phyloP scores from a whole-genome alignment of 2,329 filamentous ascomycete species.

The Colletotrichum sp. region DNA sequence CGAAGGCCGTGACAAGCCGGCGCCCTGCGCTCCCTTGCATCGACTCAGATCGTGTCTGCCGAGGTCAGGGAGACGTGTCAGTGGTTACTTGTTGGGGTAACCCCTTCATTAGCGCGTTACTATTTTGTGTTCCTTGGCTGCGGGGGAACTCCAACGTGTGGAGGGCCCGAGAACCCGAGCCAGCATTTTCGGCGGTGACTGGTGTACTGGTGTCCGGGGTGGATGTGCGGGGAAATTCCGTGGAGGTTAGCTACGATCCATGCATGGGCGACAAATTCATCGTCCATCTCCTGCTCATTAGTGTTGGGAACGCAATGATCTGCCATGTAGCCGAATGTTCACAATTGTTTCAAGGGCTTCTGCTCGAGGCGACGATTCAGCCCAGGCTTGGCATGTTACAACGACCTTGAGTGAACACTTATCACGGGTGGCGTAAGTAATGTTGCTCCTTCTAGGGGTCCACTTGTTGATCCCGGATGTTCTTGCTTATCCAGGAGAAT shows the following conservation, averaged over 20 bases:
- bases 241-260: neutral
- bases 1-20: constrained; percentile 10
- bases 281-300: neutral
- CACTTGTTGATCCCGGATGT: neutral
- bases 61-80: neutral
- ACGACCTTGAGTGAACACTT: neutral
- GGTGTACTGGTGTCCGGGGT: neutral
- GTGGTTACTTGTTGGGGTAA: constrained; percentile 11
- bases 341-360: rapidly evolving
- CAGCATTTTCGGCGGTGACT: neutral
- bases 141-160: neutral
- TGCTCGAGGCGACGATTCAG: rapidly evolving
- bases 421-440: neutral
- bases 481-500: neutral
- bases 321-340: neutral
- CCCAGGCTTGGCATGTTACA: neutral
- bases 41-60: neutral
- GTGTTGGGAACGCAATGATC: neutral
- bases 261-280: neutral
- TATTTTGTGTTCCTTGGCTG: neutral
- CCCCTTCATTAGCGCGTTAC: neutral
- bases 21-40: neutral
- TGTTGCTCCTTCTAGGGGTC: no score
- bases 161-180: neutral
- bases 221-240: constrained; percentile 1